A percentile compares a stretch with the other conserved stretches of the same genome.
phyloP scores from a whole-genome alignment of 148 eudicot genomes.

The Cornus kousa region DNA sequence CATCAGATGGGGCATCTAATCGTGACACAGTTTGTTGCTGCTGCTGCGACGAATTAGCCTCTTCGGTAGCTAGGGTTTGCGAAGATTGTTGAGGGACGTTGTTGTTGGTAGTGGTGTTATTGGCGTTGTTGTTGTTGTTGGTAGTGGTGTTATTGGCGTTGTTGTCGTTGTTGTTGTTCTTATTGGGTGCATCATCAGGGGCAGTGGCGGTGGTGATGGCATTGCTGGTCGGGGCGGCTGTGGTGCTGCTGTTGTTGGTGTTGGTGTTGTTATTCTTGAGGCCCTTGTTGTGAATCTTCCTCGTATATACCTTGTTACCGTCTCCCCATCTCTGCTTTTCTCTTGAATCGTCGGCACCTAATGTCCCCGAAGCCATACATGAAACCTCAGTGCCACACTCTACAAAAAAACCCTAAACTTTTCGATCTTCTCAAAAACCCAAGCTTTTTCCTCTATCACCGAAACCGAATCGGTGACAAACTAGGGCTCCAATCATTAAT shows the following conservation, averaged over 20 bases:
- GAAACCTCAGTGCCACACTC: constrained; percentile 1
- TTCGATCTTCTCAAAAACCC: constrained; percentile 15
- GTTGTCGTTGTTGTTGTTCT: neutral
- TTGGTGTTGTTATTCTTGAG: neutral
- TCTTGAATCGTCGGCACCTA: constrained; percentile 23
- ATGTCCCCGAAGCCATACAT: constrained; percentile 43
- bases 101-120: neutral
- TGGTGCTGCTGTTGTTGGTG: neutral
- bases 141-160: neutral
- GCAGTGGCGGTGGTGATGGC: neutral
- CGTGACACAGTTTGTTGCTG: constrained; percentile 5
- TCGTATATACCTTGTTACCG: constrained; percentile 32
- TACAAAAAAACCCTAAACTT: constrained; percentile 12
- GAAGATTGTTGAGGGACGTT: constrained; percentile 10
- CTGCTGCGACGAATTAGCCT: constrained; percentile 23
- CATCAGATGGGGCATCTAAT: constrained; percentile 30
- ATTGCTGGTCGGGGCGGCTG: neutral
- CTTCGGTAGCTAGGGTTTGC: constrained; percentile 14
- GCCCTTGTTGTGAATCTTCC: constrained; percentile 23
- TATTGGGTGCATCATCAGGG: constrained; percentile 10
- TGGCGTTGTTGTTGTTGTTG: constrained; percentile 2
- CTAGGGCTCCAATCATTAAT: too few species aligned
- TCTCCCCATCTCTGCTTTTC: constrained; percentile 34
- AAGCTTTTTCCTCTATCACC: constrained; percentile 5
- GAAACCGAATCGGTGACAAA: constrained; percentile 3